phyloP scores from a whole-genome alignment of 2,329 filamentous ascomycete genomes.

The Penicillium sp. region DNA sequence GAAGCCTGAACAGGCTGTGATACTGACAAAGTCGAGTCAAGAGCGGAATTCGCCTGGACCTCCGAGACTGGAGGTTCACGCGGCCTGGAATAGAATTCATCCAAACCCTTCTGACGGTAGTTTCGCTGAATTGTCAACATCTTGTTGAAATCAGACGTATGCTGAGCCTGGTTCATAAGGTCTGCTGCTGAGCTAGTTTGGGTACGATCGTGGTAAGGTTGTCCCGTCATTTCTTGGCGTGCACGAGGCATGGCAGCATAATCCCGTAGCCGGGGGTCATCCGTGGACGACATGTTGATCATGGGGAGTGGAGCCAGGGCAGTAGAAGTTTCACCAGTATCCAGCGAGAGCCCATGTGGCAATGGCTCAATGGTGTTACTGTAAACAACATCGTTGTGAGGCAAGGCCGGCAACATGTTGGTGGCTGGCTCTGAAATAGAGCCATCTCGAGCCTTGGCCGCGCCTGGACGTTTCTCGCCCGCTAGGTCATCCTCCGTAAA shows the following conservation, averaged over 20 bases:
- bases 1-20: slow-evolving; percentile 41
- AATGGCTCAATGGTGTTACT: slow-evolving; percentile 69
- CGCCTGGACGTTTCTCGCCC: slow-evolving; percentile 92
- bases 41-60: slow-evolving; percentile 29
- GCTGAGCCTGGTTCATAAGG: slow-evolving; percentile 78
- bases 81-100: slow-evolving; percentile 75
- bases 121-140: slow-evolving; percentile 73
- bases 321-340: slow-evolving; percentile 57
- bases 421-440: slow-evolving; percentile 65
- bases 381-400: slow-evolving; percentile 85
- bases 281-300: slow-evolving; percentile 76
- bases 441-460: slow-evolving; percentile 80
- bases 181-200: slow-evolving; percentile 72
- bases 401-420: slow-evolving; percentile 57
- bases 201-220: slow-evolving; percentile 81
- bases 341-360: slow-evolving; percentile 66
- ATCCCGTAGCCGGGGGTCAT: slow-evolving; percentile 72
- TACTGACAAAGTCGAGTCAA: slow-evolving; percentile 36
- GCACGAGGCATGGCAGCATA: slow-evolving; percentile 80
- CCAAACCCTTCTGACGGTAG: slow-evolving; percentile 73
- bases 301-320: slow-evolving; percentile 72
- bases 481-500: slow-evolving; percentile 96
- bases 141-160: slow-evolving; percentile 88
- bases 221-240: slow-evolving; percentile 83
- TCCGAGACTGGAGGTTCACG: slow-evolving; percentile 68